Base-by-base conservation (phyloP, 306 rosid genomes). In the Ammopiptanthus mongolicus region DNA sequence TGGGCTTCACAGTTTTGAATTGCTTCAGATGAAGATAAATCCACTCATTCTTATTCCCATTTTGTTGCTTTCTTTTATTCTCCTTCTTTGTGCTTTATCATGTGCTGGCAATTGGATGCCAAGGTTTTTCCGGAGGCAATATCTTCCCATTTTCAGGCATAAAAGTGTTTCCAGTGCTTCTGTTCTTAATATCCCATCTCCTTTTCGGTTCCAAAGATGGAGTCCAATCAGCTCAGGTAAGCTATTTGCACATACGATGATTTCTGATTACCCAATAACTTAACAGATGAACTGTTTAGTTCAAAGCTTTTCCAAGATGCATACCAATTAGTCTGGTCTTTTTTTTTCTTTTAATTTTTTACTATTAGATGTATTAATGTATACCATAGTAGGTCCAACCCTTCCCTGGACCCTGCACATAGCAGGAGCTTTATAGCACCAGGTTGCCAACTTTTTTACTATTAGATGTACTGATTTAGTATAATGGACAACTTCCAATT, bases 141-240 rank as follows among this genome's bases (percentile, higher is more conserved):
- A 82, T 78, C 92, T 91, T 64, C 97, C 97, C 6, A 87, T 90
- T 74, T 90, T 92, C 90, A 70, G 93, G 84, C 85, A 83, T 62
- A 91, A 81, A 67, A 69, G 85, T 79, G 88, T 69, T 47, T 80
- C 95, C 34, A 69, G 86, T 82, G 79, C 92, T 62, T 94, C 98
- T 36, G 94, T 84, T 84, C 89, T 88, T 48, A 89, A 73, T 78
- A 86, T 93, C 47, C 74, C 92, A 31, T 89, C 97, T 68, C 89
- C 96, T 79, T 93, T 91, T 57, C 81, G 90, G 79, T 86, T 91
- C 78, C 90, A 85, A 76, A 85, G 93, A 25, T 91, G 98, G 97
- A 90, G 96, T 84, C 91, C 96, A 31, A 82, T 90, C 42, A 91
- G 29, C 77, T 73, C 91, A 31, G 97, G 98, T 91, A 85, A 90